phyloP scores from a whole-genome alignment of 2,329 filamentous ascomycete species.

The Exophiala xenobiotica region DNA sequence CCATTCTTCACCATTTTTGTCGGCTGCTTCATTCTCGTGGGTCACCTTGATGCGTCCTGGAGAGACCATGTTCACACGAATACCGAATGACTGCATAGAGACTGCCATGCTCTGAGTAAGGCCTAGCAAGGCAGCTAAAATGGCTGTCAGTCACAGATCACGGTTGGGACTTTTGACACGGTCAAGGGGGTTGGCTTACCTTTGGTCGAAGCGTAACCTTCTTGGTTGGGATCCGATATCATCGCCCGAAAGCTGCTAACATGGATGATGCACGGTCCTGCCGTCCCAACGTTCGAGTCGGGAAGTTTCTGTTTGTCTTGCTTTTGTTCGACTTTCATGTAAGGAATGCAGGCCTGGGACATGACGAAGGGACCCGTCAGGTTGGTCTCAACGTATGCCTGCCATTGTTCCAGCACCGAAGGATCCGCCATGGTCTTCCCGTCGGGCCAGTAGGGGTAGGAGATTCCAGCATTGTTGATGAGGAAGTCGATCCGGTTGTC shows the following conservation, averaged over 20 bases:
- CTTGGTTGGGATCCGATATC: slow-evolving; percentile 49
- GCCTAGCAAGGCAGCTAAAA: slow-evolving; percentile 36
- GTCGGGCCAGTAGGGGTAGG: slow-evolving; percentile 42
- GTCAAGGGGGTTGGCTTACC: slow-evolving; percentile 4
- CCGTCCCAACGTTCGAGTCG: slow-evolving; percentile 22
- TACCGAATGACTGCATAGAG: slow-evolving; percentile 35
- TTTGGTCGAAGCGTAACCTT: slow-evolving; percentile 49
- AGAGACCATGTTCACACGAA: slow-evolving; percentile 43
- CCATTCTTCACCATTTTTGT: slow-evolving; percentile 44
- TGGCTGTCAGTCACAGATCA: too few species aligned
- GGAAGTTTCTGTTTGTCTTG: slow-evolving; percentile 24
- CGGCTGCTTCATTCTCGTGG: slow-evolving; percentile 48
- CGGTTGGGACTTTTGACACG: neutral
- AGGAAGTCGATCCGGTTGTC: slow-evolving; percentile 41
- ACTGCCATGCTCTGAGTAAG: slow-evolving; percentile 42
- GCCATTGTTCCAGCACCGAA: slow-evolving; percentile 46
- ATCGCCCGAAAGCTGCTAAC: slow-evolving; percentile 49
- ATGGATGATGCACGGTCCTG: slow-evolving; percentile 49
- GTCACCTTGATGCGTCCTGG: slow-evolving; percentile 49
- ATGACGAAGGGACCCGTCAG: slow-evolving; percentile 49
- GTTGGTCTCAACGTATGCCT: slow-evolving; percentile 49
- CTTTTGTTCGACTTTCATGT: slow-evolving; percentile 41
- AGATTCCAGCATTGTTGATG: slow-evolving; percentile 43
- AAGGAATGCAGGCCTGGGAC: slow-evolving; percentile 49
- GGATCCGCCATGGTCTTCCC: slow-evolving; percentile 48